Evolutionary conservation across 495 filamentous ascomycete genomes (phyloP), one percentile per base, ranked within the genome.

Genomic region (Xanthoparmelia taractica): DNA sequence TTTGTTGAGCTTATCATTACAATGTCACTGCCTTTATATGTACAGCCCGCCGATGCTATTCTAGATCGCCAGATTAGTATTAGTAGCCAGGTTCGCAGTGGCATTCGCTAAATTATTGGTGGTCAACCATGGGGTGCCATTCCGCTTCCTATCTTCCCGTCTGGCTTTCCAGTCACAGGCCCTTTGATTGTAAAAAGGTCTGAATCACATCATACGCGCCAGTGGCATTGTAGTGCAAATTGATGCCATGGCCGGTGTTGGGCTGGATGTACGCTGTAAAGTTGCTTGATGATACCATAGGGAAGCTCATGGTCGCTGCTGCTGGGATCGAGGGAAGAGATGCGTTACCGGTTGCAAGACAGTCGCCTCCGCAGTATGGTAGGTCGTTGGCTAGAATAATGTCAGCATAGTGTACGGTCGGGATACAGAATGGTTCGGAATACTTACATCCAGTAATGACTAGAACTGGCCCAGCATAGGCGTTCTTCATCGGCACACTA

Each of bases 341-440:
- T 7, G 71, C 67, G 38, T 67, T 61, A 6, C 73, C 71, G 8
- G 78, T 78, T 8, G 70, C 68, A 0, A 69, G 52, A 64, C 82
- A 84, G 60, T 83, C 74, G 23, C 82, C 78, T 8, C 79, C 82
- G 64, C 82, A 85, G 65, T 78, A 84, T 1, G 76, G 73, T 5
- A 77, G 36, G 65, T 84, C 82, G 33, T 79, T 68, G 13, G 73
- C 73, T 79, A 58, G 12, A 4, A 23, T 40, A 0, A n/a, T 1
- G 4, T 66, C 7, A 62, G 47, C 25, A 56, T 36, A 17, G 3
- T 29, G 8, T 12, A 23, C 13, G 1, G 4, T 18, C 45, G 2
- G 37, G 2, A n/a, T 15, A 1, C 37, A 8, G 45, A 4, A 27
- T 4, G 8, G 34, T 25, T 10, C 37, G 27, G 4, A 27, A n/a